Evolutionary conservation across 371 early-diverging fungal species (phyloP).

Genomic region (Circinella umbellata): DNA sequence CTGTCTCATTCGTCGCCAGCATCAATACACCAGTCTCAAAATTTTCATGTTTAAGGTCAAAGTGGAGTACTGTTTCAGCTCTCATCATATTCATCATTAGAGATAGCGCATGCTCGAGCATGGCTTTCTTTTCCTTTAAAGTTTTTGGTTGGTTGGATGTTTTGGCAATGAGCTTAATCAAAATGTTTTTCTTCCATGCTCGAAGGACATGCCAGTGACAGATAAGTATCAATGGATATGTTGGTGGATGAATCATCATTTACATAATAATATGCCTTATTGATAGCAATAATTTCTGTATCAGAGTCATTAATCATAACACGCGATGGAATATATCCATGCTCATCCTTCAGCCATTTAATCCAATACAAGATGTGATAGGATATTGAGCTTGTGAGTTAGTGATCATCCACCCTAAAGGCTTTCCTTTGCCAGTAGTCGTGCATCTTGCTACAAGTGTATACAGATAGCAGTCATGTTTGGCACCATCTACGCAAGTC

Average conservation of each 20-base stretch:
- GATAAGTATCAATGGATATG: not conserved
- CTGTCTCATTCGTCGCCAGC: not conserved
- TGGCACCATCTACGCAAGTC: no score
- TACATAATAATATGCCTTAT: not conserved
- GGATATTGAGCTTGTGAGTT: no score
- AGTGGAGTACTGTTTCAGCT: not conserved
- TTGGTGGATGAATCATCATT: not conserved
- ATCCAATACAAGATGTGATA: no score
- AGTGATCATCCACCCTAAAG: no score
- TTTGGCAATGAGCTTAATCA: not conserved
- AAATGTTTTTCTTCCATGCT: slow-evolving; percentile 14
- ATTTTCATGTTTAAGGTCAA: not conserved
- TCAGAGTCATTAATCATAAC: no score
- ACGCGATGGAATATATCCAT: no score
- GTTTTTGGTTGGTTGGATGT: not conserved
- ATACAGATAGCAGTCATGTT: no score
- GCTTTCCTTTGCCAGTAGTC: no score
- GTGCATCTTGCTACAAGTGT: no score
- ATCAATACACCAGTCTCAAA: slow-evolving; percentile 4
- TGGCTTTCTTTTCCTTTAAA: not conserved
- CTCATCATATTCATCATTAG: no score
- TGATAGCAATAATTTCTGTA: slow-evolving; percentile 15
- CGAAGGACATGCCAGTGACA: slow-evolving; percentile 14
- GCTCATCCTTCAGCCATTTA: no score
- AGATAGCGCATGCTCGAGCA: not conserved